These are phyloP conservation scores for Ustilago esculenta DNA, from an alignment of 1,284 basidiomycete species.

Conservation along the genomic window DNA sequence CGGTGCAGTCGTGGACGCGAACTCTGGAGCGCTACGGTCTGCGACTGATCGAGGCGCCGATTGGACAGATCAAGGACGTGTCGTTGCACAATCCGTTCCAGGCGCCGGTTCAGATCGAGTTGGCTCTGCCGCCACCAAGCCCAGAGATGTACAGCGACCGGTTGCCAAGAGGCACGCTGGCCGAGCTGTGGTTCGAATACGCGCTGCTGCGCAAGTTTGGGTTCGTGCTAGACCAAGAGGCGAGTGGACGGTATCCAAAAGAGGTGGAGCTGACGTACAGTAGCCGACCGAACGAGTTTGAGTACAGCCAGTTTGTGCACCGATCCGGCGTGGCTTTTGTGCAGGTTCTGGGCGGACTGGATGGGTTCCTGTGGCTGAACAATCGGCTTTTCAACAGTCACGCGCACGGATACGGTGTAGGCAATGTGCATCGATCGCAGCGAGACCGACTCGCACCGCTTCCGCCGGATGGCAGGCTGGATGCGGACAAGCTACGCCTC, in stretches of 20 bases:
- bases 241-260: conserved; percentile 46
- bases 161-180: conserved; percentile 44
- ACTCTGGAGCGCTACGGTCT: conserved; percentile 89
- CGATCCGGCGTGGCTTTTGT: conserved; percentile 63
- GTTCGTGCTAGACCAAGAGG: conserved; percentile 66
- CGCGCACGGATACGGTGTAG: neutral
- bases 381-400: conserved; percentile 62
- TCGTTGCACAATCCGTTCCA: conserved; percentile 64
- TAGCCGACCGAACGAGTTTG: conserved; percentile 63
- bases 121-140: conserved; percentile 61
- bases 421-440: too few relatives aligned
- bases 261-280: conserved; percentile 59
- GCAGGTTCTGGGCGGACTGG: conserved; percentile 60
- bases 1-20: conserved; percentile 83
- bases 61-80: conserved; percentile 65
- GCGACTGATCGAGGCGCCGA: conserved; percentile 80
- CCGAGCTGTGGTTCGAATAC: conserved; percentile 61
- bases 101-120: conserved; percentile 59
- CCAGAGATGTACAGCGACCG: conserved; percentile 38
- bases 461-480: conserved; percentile 4
- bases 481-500: conserved; percentile 49
- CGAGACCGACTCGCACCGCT: too few relatives aligned
- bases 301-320: conserved; percentile 65
- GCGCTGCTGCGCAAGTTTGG: conserved; percentile 60
- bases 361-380: conserved; percentile 65